Evolutionary conservation across 176 grass and related monocot species (phyloP).

Genomic region (Typha latifolia): DNA sequence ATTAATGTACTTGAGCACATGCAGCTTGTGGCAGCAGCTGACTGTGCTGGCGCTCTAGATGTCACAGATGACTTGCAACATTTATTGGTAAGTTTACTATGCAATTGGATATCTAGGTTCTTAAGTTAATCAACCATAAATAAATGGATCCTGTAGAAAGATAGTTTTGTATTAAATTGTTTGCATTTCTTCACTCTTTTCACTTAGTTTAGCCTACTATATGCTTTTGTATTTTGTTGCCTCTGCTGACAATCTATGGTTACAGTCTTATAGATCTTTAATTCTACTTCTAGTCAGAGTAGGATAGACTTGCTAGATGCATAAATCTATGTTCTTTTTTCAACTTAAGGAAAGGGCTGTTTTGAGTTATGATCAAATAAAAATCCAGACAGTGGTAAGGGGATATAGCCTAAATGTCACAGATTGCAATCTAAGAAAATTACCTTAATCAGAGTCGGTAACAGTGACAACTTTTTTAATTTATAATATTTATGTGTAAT

Average conservation of each 20-base stretch:
- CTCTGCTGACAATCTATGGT: background rate
- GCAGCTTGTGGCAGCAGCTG: slow-evolving; percentile 90
- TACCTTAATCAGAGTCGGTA: too few species aligned
- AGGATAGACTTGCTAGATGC: background rate
- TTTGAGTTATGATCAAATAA: too few species aligned
- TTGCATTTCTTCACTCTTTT: background rate
- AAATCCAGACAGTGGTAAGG: too few species aligned
- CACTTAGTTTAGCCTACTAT: background rate
- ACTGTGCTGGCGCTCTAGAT: slow-evolving; percentile 93
- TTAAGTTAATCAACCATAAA: too few species aligned
- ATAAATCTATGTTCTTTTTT: too few species aligned
- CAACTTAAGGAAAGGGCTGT: too few species aligned
- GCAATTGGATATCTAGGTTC: background rate
- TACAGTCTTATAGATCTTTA: background rate
- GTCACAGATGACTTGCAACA: slow-evolving; percentile 89
- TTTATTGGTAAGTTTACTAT: slow-evolving; percentile 60
- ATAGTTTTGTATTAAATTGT: background rate
- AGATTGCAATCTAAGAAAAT: too few species aligned
- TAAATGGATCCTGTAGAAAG: too few species aligned
- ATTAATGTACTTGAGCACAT: slow-evolving; percentile 24
- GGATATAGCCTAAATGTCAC: too few species aligned
- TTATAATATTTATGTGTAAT: background rate
- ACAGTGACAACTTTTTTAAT: background rate
- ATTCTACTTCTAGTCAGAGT: background rate
- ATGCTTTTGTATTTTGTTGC: background rate